Evolutionary conservation across 2,329 filamentous ascomycete genomes (phyloP).

Genomic region (Cladorrhinum sp.): DNA sequence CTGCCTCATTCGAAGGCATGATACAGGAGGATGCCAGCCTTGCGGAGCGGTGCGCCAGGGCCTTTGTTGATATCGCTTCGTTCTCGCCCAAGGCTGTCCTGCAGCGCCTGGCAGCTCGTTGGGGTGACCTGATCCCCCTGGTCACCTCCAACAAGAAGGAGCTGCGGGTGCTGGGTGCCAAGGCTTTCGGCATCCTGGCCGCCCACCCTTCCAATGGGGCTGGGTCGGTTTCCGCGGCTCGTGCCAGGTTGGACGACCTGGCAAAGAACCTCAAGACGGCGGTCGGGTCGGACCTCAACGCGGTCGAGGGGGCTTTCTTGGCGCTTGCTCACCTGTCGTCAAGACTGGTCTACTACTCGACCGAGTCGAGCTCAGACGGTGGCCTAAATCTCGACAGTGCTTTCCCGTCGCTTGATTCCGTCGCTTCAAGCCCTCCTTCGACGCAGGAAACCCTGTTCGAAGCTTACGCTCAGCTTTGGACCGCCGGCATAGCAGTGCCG

Average conservation of each 20-base stretch:
- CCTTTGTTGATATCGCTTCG: slow-evolving; percentile 53
- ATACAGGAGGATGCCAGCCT: slow-evolving; percentile 41
- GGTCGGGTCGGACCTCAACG: slow-evolving; percentile 43
- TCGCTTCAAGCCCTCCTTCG: slow-evolving; percentile 28
- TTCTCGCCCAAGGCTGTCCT: slow-evolving; percentile 38
- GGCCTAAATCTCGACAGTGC: not conserved
- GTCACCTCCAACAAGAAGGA: slow-evolving; percentile 70
- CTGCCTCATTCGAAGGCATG: slow-evolving; percentile 57
- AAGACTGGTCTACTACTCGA: slow-evolving; percentile 42
- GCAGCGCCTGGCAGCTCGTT: slow-evolving; percentile 46
- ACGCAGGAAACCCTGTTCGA: slow-evolving; percentile 46
- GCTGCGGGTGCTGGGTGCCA: slow-evolving; percentile 64
- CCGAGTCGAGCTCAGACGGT: not conserved
- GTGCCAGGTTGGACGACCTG: slow-evolving; percentile 46
- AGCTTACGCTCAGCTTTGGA: slow-evolving; percentile 44
- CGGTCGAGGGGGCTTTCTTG: slow-evolving; percentile 46
- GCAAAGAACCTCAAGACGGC: slow-evolving; percentile 50
- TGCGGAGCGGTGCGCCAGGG: slow-evolving; percentile 48
- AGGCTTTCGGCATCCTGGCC: slow-evolving; percentile 71
- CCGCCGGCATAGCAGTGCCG: slow-evolving; percentile 36
- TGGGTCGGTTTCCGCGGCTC: slow-evolving; percentile 39
- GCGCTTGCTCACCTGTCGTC: slow-evolving; percentile 46
- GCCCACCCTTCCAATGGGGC: slow-evolving; percentile 56
- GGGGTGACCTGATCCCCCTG: slow-evolving; percentile 54
- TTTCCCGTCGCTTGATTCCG: slow-evolving; percentile 27